Conservation (phyloP, 2,329 filamentous ascomycete species). For the Elsinoe australis region DNA sequence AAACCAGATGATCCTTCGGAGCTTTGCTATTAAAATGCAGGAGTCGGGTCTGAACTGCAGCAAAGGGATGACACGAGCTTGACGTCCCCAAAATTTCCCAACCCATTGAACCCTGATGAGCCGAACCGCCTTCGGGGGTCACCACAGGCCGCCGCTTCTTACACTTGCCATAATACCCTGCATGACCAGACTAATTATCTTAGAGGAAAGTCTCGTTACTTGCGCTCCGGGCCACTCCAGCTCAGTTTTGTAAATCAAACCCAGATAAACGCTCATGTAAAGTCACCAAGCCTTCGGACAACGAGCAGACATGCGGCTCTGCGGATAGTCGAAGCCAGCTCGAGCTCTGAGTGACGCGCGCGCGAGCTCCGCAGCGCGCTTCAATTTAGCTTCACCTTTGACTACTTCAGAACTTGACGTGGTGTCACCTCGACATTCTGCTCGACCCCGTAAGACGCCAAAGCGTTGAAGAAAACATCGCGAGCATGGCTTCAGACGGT, state of each 20-base stretch:
- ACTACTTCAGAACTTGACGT: background rate
- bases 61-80: background rate
- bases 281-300: background rate
- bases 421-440: background rate
- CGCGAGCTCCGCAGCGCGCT: slow-evolving; percentile 8
- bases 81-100: background rate
- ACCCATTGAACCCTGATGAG: slow-evolving; percentile 8
- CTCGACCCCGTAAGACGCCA: background rate
- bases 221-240: too few relatives aligned
- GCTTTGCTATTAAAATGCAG: background rate
- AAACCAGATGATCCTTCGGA: too few relatives aligned
- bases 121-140: background rate
- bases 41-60: background rate
- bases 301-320: slow-evolving; percentile 5
- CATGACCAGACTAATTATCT: too few relatives aligned
- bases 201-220: too few relatives aligned
- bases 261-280: too few relatives aligned
- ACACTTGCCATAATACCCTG: background rate
- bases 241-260: too few relatives aligned
- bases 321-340: background rate
- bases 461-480: background rate
- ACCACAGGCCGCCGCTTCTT: background rate
- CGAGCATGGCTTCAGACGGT: slow-evolving; percentile 12
- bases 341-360: slow-evolving; percentile 6
- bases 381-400: slow-evolving; percentile 11